Base-by-base conservation (phyloP, 306 rosid species). In the Mimosa pudica region DNA sequence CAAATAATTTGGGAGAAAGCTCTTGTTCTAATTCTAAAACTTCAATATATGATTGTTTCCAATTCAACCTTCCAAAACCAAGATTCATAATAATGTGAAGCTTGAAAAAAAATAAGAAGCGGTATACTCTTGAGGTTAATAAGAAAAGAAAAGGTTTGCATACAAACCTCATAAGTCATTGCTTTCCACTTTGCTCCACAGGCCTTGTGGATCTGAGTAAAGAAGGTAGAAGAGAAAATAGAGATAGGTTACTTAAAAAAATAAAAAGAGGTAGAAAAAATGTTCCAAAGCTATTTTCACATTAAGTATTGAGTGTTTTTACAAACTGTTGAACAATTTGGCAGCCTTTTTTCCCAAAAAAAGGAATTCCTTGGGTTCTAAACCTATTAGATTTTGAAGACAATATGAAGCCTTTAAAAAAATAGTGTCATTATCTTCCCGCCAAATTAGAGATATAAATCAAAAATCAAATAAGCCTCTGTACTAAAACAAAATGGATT, bases 171-270 rank as follows among this genome's bases (percentile, higher is more conserved):
- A 24, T 24, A 24, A 32, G 92, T 82, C 97, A 95, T 90, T 81
- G 92, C 92, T 86, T 92, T 95, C 98, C 98, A 95, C 86, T 92
- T 92, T 83, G 87, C 98, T 82, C 98, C 98, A 64, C 98, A 89
- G 5, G 97, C 98, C 89, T 90, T 95, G 85, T 98, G 97, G 73
- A 95, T 71, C 98, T 95, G 90, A 84, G 83, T n/a, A 60, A 74
- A 84, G 88, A 71, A 7, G n/a, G 69, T 58, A 18, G 10, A 65
- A 82, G 44, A 73, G 33, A 81, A 62, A 67, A 45, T 74, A 76
- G 49, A 81, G 54, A 4, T 70, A 70, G 10, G 74, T 70, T 67
- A 82, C 49, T 76, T 8, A 51, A 62, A 6, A 51, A 58, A 55
- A 47, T 47, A 47, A 68, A 16, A 71, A 12, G 7, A 33, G 41